Percentiles rank a stretch among this genome's conserved stretches.
phyloP scores from a whole-genome alignment of 169 alveolate species.

The Eimeria brunetti region DNA sequence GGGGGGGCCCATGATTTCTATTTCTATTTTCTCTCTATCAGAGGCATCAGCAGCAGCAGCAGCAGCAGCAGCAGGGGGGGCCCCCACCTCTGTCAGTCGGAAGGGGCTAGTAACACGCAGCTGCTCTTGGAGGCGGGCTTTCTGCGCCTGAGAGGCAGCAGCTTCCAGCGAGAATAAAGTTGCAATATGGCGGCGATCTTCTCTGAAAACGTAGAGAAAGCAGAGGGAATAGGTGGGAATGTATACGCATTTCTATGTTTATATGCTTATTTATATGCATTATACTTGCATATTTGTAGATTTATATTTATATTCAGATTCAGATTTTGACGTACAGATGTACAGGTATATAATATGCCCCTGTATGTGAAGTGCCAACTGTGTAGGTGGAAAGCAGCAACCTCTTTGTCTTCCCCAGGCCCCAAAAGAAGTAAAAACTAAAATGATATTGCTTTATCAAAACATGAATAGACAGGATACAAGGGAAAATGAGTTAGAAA shows the following conservation, averaged over 20 bases:
- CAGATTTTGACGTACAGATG: no score
- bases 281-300: no score
- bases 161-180: constrained; percentile 60
- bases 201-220: background rate
- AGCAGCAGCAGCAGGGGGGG: background rate
- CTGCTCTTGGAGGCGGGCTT: constrained; percentile 67
- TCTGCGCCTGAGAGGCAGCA: constrained; percentile 49
- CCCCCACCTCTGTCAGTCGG: constrained; percentile 43
- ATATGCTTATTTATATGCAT: no score
- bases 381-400: background rate
- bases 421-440: no score
- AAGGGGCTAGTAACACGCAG: constrained; percentile 46
- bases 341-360: no score
- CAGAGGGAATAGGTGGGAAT: no score
- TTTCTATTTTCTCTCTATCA: background rate
- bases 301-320: no score
- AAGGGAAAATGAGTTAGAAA: background rate
- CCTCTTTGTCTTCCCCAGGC: background rate
- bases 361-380: background rate
- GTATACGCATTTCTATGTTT: no score
- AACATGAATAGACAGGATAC: background rate
- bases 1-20: constrained; percentile 40
- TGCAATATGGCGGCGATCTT: constrained; percentile 50
- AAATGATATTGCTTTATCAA: background rate
- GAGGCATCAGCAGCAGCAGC: no score